phyloP scores from a whole-genome alignment of 2,329 filamentous ascomycete species.

The Cladosporium sphaerospermum region DNA sequence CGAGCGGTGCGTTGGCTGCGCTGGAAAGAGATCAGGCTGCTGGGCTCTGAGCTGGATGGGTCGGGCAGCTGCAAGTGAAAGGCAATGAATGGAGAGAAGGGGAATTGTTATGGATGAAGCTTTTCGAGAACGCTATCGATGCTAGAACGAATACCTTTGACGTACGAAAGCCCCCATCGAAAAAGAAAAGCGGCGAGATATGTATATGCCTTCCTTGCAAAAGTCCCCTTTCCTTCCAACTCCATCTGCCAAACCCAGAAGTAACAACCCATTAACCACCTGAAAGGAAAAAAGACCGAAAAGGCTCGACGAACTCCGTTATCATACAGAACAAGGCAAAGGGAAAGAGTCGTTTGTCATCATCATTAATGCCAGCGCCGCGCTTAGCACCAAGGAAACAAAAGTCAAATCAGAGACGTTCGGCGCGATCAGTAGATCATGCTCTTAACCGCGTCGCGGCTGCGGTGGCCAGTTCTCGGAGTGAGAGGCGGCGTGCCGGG shows the following conservation, averaged over 20 bases:
- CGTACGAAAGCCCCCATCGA: neutral
- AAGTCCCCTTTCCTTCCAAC: neutral
- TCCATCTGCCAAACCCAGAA: neutral
- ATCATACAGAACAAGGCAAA: slow-evolving; percentile 5
- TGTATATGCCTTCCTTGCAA: neutral
- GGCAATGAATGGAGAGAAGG: no score
- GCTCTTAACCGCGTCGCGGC: slow-evolving; percentile 32
- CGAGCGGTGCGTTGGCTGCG: slow-evolving; percentile 25
- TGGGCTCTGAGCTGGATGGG: neutral
- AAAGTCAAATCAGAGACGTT: neutral
- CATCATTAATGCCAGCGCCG: neutral
- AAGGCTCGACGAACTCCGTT: neutral
- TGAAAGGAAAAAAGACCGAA: neutral
- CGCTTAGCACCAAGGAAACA: neutral
- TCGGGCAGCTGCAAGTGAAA: neutral
- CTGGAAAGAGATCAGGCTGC: slow-evolving; percentile 34
- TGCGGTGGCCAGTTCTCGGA: slow-evolving; percentile 24
- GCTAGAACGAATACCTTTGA: neutral
- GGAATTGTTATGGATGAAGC: neutral
- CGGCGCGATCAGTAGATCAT: slow-evolving; percentile 29
- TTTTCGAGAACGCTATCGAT: neutral
- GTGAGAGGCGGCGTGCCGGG: slow-evolving; percentile 30
- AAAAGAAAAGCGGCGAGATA: neutral
- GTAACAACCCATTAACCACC: no score
- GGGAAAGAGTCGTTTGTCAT: slow-evolving; percentile 1